Evolutionary conservation across 1,139 yeast species (phyloP), one percentile per base, ranked within the genome.

Genomic region (Blastobotrys capitulatus): DNA sequence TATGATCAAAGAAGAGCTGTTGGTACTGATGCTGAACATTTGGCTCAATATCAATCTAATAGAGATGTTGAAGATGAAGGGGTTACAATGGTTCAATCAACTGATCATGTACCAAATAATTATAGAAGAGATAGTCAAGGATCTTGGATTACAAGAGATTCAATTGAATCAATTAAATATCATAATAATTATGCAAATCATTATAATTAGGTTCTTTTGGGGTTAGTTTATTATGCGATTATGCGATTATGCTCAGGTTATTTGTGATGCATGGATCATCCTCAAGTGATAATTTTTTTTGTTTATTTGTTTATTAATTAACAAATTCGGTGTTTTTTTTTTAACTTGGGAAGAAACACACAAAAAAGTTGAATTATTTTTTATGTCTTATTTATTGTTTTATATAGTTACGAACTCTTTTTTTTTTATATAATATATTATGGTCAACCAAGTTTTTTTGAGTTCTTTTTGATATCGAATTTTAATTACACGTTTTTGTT

Each of bases 11-110:
- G 10, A 15, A 20, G 42, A 7, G 34, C 43, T 5, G n/a, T 20
- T 26, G 19, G 20, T n/a, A 44, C 37, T 16, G 47, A 44, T 29
- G 43, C 48, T 9, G 48, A 44, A 34, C 42, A 27, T n/a, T 31
- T 44, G 37, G 42, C 42, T 13, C 44, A 41, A 18, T 18, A 41
- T 10, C 36, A 41, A 27, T 2, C 18, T 7, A 31, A 9, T 6
- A 18, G 4, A 8, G 6, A 25, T 39, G 20, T 8, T n/a, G 18
- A 25, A 13, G 25, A 22, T 22, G n/a, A 22, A 12, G 18, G 20
- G 6, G 16, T 19, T 6, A 12, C 34, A 4, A 12, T 13, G 34
- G 42, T 26, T 27, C n/a, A 31, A 6, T 12, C 20, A 6, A 6
- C 20, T 20, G 32, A 39, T 26, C 7, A 22, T 22, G 25, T 22